Evolutionary conservation across 495 filamentous ascomycete species (phyloP).

Genomic region (Podospora fimiseda): DNA sequence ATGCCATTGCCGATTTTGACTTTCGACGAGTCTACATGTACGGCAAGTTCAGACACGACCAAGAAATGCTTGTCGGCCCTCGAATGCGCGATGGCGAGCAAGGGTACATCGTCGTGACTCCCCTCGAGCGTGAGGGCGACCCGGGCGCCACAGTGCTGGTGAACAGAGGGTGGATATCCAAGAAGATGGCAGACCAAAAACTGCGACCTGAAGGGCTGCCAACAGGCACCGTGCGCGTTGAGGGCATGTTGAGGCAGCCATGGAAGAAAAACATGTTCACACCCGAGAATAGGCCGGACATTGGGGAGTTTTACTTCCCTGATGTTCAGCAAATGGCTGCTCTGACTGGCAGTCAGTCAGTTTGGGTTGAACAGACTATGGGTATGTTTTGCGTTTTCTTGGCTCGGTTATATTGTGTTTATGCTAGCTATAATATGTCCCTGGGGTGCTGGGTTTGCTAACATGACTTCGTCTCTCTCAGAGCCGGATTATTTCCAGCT

Average conservation of each 20-base stretch:
- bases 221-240: constrained; percentile 61
- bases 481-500: constrained; percentile 69
- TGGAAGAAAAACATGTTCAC: constrained; percentile 98
- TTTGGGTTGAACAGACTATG: constrained; percentile 97
- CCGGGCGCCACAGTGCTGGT: constrained; percentile 58
- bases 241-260: constrained; percentile 80
- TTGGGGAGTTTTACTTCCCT: constrained; percentile 86
- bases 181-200: constrained; percentile 58
- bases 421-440: too few relatives aligned
- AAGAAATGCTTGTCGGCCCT: constrained; percentile 93
- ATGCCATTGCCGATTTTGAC: constrained; percentile 80
- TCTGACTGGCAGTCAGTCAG: constrained; percentile 72
- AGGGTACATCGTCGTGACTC: constrained; percentile 86
- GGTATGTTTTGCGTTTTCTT: constrained; percentile 42
- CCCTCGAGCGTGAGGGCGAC: constrained; percentile 60
- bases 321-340: constrained; percentile 92
- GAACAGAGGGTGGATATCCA: constrained; percentile 83
- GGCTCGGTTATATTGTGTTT: constrained; percentile 6
- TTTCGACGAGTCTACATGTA: constrained; percentile 78
- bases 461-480: constrained; percentile 35
- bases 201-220: constrained; percentile 55
- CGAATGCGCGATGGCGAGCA: constrained; percentile 82
- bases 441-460: too few relatives aligned
- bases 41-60: constrained; percentile 73
- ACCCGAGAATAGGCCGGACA: constrained; percentile 76